A percentile compares a stretch with the other conserved stretches of the same genome.
Conservation (phyloP, 805 yeast species). For the Saccharomycopsis oosterbeekiorum region DNA sequence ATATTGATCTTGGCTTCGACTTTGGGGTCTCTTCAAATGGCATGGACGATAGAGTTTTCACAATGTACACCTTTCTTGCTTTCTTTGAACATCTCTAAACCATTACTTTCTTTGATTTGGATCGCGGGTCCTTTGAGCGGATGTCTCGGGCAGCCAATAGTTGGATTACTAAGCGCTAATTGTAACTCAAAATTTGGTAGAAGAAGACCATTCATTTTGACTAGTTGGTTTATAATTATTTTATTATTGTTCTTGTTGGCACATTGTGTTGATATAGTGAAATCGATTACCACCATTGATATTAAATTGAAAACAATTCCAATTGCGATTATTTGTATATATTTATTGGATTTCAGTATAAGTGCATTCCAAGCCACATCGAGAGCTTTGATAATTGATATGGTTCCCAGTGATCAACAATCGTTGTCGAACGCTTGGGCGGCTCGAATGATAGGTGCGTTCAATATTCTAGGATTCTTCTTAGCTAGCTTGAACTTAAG, state of each 20-base stretch:
- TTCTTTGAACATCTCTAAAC: constrained; percentile 53
- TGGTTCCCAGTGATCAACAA: constrained; percentile 47
- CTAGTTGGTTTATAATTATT: constrained; percentile 42
- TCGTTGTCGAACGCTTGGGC: constrained; percentile 58
- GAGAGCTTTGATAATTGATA: constrained; percentile 53
- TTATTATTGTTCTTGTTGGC: constrained; percentile 36
- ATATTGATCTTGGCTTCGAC: constrained; percentile 37
- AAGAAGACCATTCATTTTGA: constrained; percentile 46
- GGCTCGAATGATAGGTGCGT: constrained; percentile 50
- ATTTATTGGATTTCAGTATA: constrained; percentile 46
- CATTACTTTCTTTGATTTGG: constrained; percentile 49
- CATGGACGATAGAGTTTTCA: constrained; percentile 59
- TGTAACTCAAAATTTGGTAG: constrained; percentile 38
- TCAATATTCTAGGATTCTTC: constrained; percentile 48
- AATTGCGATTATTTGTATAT: constrained; percentile 44
- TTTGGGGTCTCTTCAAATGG: constrained; percentile 50
- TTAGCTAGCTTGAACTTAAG: constrained; percentile 41
- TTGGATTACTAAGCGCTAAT: constrained; percentile 49
- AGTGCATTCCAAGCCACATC: constrained; percentile 51
- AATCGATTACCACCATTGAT: constrained; percentile 11
- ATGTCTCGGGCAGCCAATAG: constrained; percentile 52
- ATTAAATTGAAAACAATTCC: constrained; percentile 32
- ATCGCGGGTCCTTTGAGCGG: constrained; percentile 61
- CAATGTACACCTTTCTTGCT: constrained; percentile 53
- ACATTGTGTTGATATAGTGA: constrained; percentile 35